phyloP scores from a whole-genome alignment of 768 basidiomycete genomes.

The Cantharellus anzutake region DNA sequence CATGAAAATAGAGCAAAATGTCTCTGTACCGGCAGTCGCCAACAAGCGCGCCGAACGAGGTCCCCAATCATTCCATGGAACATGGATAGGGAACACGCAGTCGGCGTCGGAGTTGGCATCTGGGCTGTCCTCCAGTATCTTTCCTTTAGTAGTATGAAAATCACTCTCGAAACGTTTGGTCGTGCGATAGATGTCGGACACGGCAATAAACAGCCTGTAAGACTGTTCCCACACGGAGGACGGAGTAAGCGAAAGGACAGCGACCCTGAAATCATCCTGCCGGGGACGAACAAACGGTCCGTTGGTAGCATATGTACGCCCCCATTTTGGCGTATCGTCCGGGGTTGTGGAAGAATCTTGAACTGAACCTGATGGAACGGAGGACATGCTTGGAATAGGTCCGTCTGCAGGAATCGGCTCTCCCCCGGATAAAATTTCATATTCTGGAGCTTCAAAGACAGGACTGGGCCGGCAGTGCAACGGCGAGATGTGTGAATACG shows the following conservation, averaged over 20 bases:
- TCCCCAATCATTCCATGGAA: background rate
- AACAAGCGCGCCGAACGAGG: background rate
- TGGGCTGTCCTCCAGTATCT: background rate
- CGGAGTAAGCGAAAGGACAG: background rate
- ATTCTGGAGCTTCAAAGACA: background rate
- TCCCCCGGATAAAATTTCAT: no score
- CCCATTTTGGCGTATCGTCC: background rate
- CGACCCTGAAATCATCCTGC: background rate
- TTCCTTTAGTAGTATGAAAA: background rate
- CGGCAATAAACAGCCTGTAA: background rate
- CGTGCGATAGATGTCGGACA: background rate
- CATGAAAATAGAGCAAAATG: background rate
- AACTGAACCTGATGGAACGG: no score
- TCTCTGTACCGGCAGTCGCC: background rate
- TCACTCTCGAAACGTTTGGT: background rate
- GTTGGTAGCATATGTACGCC: background rate
- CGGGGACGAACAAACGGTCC: background rate
- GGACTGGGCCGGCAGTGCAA: background rate
- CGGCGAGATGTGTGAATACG: background rate
- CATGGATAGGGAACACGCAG: background rate
- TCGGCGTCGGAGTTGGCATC: background rate
- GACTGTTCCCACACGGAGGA: background rate
- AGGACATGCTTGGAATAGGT: no score
- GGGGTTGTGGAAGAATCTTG: background rate
- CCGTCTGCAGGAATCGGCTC: no score